Conservation (phyloP, 192 early-diverging fungal species). For the Backusella morwellensis region DNA sequence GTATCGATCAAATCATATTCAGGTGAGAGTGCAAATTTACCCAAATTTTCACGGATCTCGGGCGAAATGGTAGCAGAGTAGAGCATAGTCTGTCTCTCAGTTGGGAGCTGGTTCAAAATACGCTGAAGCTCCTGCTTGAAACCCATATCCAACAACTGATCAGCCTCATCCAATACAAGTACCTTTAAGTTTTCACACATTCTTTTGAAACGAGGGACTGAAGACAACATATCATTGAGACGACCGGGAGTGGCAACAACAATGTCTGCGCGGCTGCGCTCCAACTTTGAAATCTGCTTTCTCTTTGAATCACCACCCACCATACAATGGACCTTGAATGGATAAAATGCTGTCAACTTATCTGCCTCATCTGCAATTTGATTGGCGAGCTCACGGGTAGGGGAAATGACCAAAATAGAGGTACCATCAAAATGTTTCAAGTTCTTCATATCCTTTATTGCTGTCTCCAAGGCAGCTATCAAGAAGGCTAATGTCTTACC, state of each 20-base stretch:
- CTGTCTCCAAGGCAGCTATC: slow-evolving; percentile 80
- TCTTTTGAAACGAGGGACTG: slow-evolving; percentile 58
- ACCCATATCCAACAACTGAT: slow-evolving; percentile 93
- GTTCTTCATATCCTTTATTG: slow-evolving; percentile 41
- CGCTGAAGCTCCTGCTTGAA: slow-evolving; percentile 83
- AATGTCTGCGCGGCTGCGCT: slow-evolving; percentile 66
- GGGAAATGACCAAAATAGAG: slow-evolving; percentile 76
- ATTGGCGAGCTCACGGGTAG: slow-evolving; percentile 89
- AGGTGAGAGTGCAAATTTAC: slow-evolving; percentile 58
- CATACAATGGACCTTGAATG: slow-evolving; percentile 64
- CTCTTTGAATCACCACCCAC: slow-evolving; percentile 75
- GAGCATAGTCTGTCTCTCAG: slow-evolving; percentile 82
- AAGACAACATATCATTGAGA: slow-evolving; percentile 69
- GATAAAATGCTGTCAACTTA: slow-evolving; percentile 57
- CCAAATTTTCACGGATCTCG: slow-evolving; percentile 65
- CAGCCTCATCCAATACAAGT: slow-evolving; percentile 95
- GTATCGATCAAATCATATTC: slow-evolving; percentile 77
- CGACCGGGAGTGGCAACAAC: slow-evolving; percentile 97
- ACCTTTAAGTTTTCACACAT: slow-evolving; percentile 50
- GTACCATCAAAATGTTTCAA: slow-evolving; percentile 49
- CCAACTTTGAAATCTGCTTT: slow-evolving; percentile 50
- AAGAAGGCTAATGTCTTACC: slow-evolving; percentile 98
- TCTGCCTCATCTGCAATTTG: slow-evolving; percentile 79
- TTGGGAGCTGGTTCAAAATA: slow-evolving; percentile 62
- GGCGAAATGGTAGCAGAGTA: slow-evolving; percentile 89